Evolutionary conservation across 179 eudicot genomes (phyloP).

Genomic region (Dionaea muscipula): DNA sequence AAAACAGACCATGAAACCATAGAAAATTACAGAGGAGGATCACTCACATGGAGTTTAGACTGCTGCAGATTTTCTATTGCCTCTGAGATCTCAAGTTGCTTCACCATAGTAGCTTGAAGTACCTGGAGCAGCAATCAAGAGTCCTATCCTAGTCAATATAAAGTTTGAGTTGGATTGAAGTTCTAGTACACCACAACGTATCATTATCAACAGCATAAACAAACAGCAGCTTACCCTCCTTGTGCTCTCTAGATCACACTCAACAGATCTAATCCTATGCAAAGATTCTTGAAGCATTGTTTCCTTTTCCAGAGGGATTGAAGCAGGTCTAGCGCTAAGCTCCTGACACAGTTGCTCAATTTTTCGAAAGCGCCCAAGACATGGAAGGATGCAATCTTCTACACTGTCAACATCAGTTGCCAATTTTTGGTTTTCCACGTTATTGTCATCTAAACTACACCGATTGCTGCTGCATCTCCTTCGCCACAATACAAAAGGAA

Average conservation of each 20-base stretch:
- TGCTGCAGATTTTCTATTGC: constrained; percentile 36
- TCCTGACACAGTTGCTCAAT: constrained; percentile 46
- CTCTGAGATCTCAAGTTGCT: constrained; percentile 50
- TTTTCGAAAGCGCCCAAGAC: constrained; percentile 46
- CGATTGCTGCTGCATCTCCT: constrained; percentile 25
- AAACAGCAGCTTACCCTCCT: constrained; percentile 34
- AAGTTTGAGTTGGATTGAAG: not conserved
- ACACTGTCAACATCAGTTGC: constrained; percentile 17
- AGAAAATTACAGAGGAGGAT: not conserved
- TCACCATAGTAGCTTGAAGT: constrained; percentile 42
- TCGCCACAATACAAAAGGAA: constrained; percentile 27
- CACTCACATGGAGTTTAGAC: constrained; percentile 47
- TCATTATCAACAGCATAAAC: not conserved
- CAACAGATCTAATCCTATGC: constrained; percentile 60
- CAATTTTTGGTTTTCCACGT: constrained; percentile 15
- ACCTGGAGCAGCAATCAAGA: constrained; percentile 33
- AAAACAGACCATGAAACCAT: not conserved
- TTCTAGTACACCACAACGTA: not conserved
- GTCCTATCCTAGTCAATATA: not conserved
- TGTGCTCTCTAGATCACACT: constrained; percentile 58
- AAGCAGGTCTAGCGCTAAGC: constrained; percentile 42
- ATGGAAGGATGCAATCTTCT: constrained; percentile 26
- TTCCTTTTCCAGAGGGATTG: constrained; percentile 54
- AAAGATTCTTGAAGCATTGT: constrained; percentile 48
- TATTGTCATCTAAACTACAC: constrained; percentile 23